phyloP scores from a whole-genome alignment of 1,284 basidiomycete species.

The Ceratobasidium sp. region DNA sequence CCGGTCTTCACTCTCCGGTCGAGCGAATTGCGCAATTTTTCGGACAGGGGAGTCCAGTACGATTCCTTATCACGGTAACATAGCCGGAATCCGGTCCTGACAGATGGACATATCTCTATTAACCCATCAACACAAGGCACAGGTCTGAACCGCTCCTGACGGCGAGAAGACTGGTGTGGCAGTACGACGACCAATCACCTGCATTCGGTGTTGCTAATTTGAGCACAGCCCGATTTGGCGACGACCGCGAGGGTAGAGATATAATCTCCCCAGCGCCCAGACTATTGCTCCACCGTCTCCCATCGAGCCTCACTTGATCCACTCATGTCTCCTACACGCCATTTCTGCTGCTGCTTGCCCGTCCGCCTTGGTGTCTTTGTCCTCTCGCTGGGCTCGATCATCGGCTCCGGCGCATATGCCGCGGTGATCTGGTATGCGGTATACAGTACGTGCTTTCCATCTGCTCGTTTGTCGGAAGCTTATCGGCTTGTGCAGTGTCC shows the following conservation, averaged over 20 bases:
- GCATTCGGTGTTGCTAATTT: neutral
- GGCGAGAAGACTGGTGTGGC: neutral
- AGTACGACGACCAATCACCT: neutral
- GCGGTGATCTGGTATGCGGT: constrained; percentile 30
- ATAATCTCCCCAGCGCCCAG: constrained; percentile 22
- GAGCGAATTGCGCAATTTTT: neutral
- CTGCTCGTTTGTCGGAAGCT: neutral
- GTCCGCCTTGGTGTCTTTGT: constrained; percentile 71
- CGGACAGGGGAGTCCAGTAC: neutral
- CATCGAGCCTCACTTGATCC: neutral
- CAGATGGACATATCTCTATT: neutral
- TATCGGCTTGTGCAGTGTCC: neutral
- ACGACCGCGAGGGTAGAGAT: neutral
- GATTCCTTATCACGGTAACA: too few species aligned
- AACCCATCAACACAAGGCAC: neutral
- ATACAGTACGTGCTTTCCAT: neutral
- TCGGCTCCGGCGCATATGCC: constrained; percentile 63
- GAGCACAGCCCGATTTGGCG: constrained; percentile 11
- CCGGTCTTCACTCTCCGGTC: neutral
- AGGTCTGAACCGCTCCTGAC: neutral
- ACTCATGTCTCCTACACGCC: constrained; percentile 40
- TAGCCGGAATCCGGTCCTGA: neutral
- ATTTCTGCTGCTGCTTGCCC: constrained; percentile 73
- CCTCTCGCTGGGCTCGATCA: constrained; percentile 66
- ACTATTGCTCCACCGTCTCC: neutral